Percentiles rank a stretch among this genome's conserved stretches.
Conservation (phyloP, 1,284 basidiomycete genomes). For the Inonotus obliquus region DNA sequence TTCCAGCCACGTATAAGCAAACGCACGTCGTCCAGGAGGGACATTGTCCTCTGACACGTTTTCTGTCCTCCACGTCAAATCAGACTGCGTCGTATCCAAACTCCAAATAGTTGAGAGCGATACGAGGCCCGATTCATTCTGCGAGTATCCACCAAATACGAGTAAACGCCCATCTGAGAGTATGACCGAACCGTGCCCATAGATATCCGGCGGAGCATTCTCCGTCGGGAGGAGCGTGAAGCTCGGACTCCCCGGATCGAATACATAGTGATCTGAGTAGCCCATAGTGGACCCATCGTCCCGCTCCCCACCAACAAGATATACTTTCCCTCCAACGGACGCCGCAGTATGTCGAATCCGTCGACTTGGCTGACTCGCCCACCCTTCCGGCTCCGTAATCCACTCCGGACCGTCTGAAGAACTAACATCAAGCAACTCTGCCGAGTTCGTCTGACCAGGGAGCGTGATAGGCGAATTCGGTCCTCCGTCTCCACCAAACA, state of each 20-base stretch:
- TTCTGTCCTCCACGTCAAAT: conserved; percentile 48
- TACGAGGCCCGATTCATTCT: conserved; percentile 42
- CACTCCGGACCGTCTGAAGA: conserved; percentile 39
- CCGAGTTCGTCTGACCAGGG: conserved; percentile 58
- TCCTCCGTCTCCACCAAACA: conserved; percentile 74
- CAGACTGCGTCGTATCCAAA: conserved; percentile 52
- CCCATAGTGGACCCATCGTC: conserved; percentile 68
- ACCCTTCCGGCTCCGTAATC: conserved; percentile 43
- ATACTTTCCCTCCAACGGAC: conserved; percentile 44
- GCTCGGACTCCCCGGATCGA: conserved; percentile 43
- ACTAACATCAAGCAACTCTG: conserved; percentile 47
- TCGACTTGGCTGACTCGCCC: conserved; percentile 65
- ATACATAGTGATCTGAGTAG: conserved; percentile 62
- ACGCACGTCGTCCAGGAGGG: conserved; percentile 63
- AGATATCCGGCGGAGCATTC: conserved; percentile 60
- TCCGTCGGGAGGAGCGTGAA: conserved; percentile 54
- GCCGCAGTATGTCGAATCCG: conserved; percentile 69
- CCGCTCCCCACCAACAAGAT: conserved; percentile 71
- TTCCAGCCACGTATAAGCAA: conserved; percentile 53
- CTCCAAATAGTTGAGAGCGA: conserved; percentile 59
- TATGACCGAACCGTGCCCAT: conserved; percentile 66
- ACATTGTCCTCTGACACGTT: conserved; percentile 35
- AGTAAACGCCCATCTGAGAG: conserved; percentile 64
- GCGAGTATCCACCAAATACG: conserved; percentile 72
- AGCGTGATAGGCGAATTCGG: conserved; percentile 49